Conservation (phyloP, 805 yeast genomes). For the Myxozyma vanderwaltii region DNA sequence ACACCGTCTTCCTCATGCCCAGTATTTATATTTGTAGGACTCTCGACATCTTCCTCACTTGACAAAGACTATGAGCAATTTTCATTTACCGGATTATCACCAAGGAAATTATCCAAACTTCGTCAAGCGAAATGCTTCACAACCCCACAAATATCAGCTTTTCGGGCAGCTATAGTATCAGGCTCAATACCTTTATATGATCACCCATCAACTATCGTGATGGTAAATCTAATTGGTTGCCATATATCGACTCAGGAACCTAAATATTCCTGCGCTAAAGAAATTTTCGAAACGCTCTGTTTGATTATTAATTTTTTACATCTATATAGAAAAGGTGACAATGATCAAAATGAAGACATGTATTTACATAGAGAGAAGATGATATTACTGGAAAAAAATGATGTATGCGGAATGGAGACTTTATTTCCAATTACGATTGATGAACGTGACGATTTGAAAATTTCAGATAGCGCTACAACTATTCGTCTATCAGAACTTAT, state of each 20-base stretch:
- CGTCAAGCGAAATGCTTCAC: not conserved
- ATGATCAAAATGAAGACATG: not conserved
- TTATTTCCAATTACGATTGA: not conserved
- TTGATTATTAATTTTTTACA: not conserved
- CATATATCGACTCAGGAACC: conserved; percentile 2
- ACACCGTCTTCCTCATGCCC: not conserved
- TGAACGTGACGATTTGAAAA: not conserved
- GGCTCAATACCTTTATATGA: not conserved
- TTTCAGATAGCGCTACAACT: too few relatives aligned
- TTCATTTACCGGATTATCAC: not conserved
- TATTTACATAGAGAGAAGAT: not conserved
- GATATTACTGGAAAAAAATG: not conserved
- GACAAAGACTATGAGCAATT: too few relatives aligned
- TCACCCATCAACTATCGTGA: not conserved
- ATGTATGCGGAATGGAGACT: not conserved
- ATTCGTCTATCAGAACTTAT: too few relatives aligned
- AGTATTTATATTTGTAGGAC: not conserved
- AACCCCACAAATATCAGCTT: not conserved
- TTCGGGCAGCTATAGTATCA: not conserved
- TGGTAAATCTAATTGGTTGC: conserved; percentile 3
- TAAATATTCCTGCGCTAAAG: not conserved
- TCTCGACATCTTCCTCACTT: not conserved
- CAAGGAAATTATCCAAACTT: not conserved
- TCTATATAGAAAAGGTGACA: not conserved
- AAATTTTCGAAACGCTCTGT: conserved; percentile 2